A percentile compares a stretch with the other conserved stretches of the same genome.
Evolutionary conservation across 345 rosid species (phyloP).

Genomic region (Citrus glauca): DNA sequence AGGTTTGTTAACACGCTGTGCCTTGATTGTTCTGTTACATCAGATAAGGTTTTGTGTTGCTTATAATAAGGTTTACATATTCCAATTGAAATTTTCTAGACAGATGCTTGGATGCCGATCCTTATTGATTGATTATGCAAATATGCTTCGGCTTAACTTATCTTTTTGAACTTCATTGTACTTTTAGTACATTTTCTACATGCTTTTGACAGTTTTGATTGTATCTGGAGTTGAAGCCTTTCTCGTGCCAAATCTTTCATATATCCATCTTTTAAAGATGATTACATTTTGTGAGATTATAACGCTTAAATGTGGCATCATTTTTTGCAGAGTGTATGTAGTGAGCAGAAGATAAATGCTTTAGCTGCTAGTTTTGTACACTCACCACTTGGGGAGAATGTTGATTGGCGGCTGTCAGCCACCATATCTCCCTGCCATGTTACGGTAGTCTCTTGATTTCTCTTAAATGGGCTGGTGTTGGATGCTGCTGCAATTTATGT

Average conservation of each 20-base stretch:
- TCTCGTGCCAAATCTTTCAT: background rate
- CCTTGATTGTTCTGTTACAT: background rate
- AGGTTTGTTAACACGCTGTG: slow-evolving; percentile 55
- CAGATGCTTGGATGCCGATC: background rate
- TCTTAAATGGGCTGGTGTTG: background rate
- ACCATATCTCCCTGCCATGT: slow-evolving; percentile 96
- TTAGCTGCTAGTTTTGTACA: slow-evolving; percentile 81
- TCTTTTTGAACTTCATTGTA: background rate
- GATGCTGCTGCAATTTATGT: background rate
- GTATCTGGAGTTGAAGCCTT: background rate
- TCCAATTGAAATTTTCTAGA: background rate
- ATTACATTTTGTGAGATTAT: background rate
- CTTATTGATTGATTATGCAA: background rate
- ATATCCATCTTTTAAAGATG: background rate
- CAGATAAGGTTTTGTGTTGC: background rate
- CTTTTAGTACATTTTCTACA: background rate
- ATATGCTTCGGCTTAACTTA: background rate
- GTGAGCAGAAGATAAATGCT: slow-evolving; percentile 90
- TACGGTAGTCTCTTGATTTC: slow-evolving; percentile 58
- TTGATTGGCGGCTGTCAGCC: slow-evolving; percentile 93
- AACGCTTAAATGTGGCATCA: slow-evolving; percentile 11
- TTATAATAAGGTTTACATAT: background rate
- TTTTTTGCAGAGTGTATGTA: slow-evolving; percentile 79
- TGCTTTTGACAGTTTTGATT: background rate
- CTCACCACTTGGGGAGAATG: slow-evolving; percentile 84